Percentiles rank a stretch among this genome's conserved stretches.
phyloP scores from a whole-genome alignment of 2,329 filamentous ascomycete species.

The Hypoxylon sp. region DNA sequence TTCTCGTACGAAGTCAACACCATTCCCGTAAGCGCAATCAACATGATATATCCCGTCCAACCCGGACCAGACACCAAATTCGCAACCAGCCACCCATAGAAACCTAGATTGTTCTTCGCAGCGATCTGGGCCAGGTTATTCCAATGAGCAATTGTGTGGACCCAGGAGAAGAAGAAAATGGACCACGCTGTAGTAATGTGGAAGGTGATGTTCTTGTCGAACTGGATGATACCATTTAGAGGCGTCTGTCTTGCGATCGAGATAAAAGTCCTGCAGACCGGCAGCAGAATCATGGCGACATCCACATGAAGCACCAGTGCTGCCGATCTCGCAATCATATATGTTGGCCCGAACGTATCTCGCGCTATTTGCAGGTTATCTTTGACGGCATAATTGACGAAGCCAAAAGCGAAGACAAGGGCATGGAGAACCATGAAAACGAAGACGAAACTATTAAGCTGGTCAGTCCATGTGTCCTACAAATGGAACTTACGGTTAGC shows the following conservation, averaged over 20 bases:
- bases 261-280: slow-evolving; percentile 87
- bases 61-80: slow-evolving; percentile 86
- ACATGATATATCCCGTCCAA: slow-evolving; percentile 90
- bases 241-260: slow-evolving; percentile 85
- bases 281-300: slow-evolving; percentile 82
- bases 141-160: slow-evolving; percentile 89
- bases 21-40: slow-evolving; percentile 83
- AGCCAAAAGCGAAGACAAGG: slow-evolving; percentile 84
- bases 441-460: slow-evolving; percentile 76
- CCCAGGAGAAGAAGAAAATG: slow-evolving; percentile 89
- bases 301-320: slow-evolving; percentile 86
- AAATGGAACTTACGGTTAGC: slow-evolving; percentile 29
- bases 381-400: slow-evolving; percentile 84
- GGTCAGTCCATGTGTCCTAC: slow-evolving; percentile 45
- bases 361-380: slow-evolving; percentile 78
- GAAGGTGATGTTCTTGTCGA: slow-evolving; percentile 92
- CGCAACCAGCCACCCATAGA: slow-evolving; percentile 82
- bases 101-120: slow-evolving; percentile 80
- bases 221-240: slow-evolving; percentile 87
- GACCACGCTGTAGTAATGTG: slow-evolving; percentile 90
- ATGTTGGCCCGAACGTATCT: slow-evolving; percentile 80
- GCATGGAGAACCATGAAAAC: slow-evolving; percentile 80
- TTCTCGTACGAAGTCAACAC: slow-evolving; percentile 83
- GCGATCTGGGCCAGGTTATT: slow-evolving; percentile 87
- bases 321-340: slow-evolving; percentile 81